phyloP scores from a whole-genome alignment of 2,329 filamentous ascomycete species.

The Colletotrichum sp. region DNA sequence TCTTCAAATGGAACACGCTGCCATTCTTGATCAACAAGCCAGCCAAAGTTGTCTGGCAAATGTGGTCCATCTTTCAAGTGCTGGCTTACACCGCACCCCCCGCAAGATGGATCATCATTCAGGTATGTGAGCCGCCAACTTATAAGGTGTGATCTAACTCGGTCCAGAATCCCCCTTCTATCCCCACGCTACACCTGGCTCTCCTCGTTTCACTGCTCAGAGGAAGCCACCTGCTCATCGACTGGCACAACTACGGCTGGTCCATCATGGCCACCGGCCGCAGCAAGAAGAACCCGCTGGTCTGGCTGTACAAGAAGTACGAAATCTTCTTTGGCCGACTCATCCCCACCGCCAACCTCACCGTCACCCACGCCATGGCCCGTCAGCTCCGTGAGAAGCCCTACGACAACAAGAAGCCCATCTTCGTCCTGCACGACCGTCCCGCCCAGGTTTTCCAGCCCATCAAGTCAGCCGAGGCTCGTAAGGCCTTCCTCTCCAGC shows the following conservation, averaged over 20 bases:
- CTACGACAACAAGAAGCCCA: conserved; percentile 68
- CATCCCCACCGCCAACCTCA: conserved; percentile 76
- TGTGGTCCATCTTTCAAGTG: conserved; percentile 71
- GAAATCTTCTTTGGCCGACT: conserved; percentile 74
- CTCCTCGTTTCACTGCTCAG: conserved; percentile 76
- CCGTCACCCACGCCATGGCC: conserved; percentile 90
- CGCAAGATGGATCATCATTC: conserved; percentile 84
- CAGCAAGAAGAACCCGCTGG: conserved; percentile 71
- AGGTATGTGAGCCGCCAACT: conserved; percentile 49
- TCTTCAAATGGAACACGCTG: conserved; percentile 71
- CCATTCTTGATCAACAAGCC: conserved; percentile 82
- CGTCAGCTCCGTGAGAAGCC: conserved; percentile 68
- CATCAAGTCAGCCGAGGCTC: conserved; percentile 50
- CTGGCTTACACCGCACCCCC: conserved; percentile 79
- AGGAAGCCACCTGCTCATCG: conserved; percentile 83
- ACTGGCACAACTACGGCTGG: conserved; percentile 99
- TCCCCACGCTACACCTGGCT: conserved; percentile 84
- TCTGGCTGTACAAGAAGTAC: conserved; percentile 77
- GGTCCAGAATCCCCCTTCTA: conserved; percentile 86
- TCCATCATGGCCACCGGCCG: conserved; percentile 78
- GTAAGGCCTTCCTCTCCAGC: conserved; percentile 63
- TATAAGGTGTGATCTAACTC: neutral
- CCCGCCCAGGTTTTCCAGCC: conserved; percentile 85
- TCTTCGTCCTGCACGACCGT: conserved; percentile 83
- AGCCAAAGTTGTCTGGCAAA: conserved; percentile 85